A percentile compares a stretch with the other conserved stretches of the same genome.
Evolutionary conservation across 805 yeast genomes (phyloP).

Genomic region (Zygosaccharomyces lentus): DNA sequence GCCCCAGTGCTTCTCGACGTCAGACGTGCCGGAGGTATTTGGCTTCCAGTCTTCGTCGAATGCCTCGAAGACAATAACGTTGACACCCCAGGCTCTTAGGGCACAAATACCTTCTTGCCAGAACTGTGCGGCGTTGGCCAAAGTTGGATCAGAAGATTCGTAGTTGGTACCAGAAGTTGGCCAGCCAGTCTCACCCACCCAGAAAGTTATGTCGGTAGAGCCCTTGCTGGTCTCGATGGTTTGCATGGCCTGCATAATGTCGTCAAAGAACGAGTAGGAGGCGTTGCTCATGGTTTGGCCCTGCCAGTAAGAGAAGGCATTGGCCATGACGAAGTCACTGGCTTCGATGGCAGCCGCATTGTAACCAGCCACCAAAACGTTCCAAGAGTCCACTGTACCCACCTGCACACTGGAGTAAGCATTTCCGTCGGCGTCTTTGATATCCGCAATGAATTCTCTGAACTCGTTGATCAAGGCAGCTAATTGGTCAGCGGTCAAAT

Average conservation of each 20-base stretch:
- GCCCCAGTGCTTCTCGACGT: slow-evolving; percentile 96
- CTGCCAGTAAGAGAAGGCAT: slow-evolving; percentile 99
- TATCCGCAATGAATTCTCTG: slow-evolving; percentile 53
- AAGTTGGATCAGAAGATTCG: slow-evolving; percentile 62
- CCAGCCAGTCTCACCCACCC: slow-evolving; percentile 99
- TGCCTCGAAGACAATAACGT: slow-evolving; percentile 90
- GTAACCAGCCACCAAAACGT: slow-evolving; percentile 76
- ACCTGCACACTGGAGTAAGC: slow-evolving; percentile 69
- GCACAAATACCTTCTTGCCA: slow-evolving; percentile 91
- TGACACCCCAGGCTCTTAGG: slow-evolving; percentile 92
- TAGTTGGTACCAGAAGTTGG: slow-evolving; percentile 79
- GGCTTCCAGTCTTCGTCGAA: slow-evolving; percentile 97
- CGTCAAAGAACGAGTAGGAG: slow-evolving; percentile 89
- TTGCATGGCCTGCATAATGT: slow-evolving; percentile 96
- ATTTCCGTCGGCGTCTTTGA: slow-evolving; percentile 76
- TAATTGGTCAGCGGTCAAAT: slow-evolving; percentile 68
- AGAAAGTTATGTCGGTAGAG: slow-evolving; percentile 76
- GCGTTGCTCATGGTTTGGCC: slow-evolving; percentile 84
- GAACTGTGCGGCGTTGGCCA: slow-evolving; percentile 68
- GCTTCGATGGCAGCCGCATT: slow-evolving; percentile 68
- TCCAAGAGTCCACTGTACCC: slow-evolving; percentile 97
- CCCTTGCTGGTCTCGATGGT: slow-evolving; percentile 83
- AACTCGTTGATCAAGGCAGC: slow-evolving; percentile 63
- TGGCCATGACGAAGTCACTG: slow-evolving; percentile 82
- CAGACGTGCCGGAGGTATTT: slow-evolving; percentile 74